phyloP scores from a whole-genome alignment of 2,329 filamentous ascomycete species.

The Colletotrichum orchidophilum region DNA sequence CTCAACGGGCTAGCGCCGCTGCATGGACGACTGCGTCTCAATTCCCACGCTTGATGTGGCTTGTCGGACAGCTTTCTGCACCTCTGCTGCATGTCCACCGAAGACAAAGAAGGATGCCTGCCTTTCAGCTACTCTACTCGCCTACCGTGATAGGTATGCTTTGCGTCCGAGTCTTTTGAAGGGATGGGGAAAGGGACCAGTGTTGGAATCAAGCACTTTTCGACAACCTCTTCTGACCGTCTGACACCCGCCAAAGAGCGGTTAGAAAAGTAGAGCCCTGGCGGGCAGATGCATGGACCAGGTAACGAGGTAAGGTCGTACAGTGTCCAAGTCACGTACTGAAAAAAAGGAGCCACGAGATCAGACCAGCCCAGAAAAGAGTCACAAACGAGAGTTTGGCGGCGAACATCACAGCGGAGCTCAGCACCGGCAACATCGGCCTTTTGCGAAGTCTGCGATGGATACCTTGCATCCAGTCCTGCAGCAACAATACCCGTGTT shows the following conservation, averaged over 20 bases:
- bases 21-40: not conserved
- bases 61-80: slow-evolving; percentile 24
- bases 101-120: not conserved
- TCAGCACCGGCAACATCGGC: not conserved
- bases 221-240: not conserved
- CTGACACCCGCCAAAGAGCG: not conserved
- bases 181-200: not conserved
- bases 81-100: slow-evolving; percentile 11
- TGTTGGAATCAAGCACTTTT: not conserved
- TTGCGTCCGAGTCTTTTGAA: not conserved
- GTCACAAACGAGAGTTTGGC: not conserved
- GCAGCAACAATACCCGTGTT: not conserved
- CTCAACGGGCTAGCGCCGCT: not conserved
- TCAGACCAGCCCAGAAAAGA: not conserved
- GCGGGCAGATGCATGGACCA: slow-evolving; percentile 5
- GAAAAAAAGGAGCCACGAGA: not conserved
- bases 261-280: not conserved
- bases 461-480: not conserved
- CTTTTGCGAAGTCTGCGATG: not conserved
- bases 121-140: not conserved
- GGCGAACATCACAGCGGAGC: not conserved
- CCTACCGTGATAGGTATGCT: not conserved
- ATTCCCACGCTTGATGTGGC: slow-evolving; percentile 11
- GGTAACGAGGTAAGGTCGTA: not conserved
- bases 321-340: slow-evolving; percentile 6